Evolutionary conservation across 2,329 filamentous ascomycete species (phyloP).

Genomic region (Ambrosiella cleistominuta): DNA sequence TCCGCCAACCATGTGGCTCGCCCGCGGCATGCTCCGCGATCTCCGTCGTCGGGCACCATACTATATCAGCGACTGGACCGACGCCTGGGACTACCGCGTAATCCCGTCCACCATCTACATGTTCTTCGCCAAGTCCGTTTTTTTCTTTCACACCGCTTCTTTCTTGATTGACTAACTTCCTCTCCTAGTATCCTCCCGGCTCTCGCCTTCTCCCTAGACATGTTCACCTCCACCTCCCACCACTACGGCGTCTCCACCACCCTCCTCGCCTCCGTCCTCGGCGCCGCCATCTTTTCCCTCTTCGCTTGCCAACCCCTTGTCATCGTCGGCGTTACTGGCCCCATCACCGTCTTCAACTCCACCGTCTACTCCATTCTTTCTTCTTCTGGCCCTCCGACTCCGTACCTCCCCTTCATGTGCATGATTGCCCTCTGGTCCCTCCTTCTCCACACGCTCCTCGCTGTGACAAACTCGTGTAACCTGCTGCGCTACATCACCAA

Average conservation of each 20-base stretch:
- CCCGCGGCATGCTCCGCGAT: conserved; percentile 67
- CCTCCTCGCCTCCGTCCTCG: conserved; percentile 68
- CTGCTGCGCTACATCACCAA: conserved; percentile 75
- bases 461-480: conserved; percentile 74
- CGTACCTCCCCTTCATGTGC: conserved; percentile 80
- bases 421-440: conserved; percentile 85
- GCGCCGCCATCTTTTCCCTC: conserved; percentile 62
- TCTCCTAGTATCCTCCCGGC: conserved; percentile 61
- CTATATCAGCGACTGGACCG: conserved; percentile 66
- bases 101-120: conserved; percentile 79
- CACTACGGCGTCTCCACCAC: conserved; percentile 86
- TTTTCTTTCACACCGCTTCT: not conserved
- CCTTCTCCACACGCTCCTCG: conserved; percentile 68
- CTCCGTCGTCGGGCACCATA: conserved; percentile 56
- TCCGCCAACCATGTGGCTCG: conserved; percentile 25
- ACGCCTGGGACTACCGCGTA: conserved; percentile 82
- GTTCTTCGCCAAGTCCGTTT: conserved; percentile 75
- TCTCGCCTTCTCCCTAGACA: conserved; percentile 76
- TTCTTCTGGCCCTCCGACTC: conserved; percentile 43
- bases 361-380: conserved; percentile 81
- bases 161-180: not conserved
- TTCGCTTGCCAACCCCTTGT: conserved; percentile 71
- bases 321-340: conserved; percentile 80
- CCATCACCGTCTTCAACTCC: conserved; percentile 88
- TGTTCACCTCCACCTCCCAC: conserved; percentile 75